phyloP scores from a whole-genome alignment of 148 eudicot genomes.

The Rhododendron ovatum region DNA sequence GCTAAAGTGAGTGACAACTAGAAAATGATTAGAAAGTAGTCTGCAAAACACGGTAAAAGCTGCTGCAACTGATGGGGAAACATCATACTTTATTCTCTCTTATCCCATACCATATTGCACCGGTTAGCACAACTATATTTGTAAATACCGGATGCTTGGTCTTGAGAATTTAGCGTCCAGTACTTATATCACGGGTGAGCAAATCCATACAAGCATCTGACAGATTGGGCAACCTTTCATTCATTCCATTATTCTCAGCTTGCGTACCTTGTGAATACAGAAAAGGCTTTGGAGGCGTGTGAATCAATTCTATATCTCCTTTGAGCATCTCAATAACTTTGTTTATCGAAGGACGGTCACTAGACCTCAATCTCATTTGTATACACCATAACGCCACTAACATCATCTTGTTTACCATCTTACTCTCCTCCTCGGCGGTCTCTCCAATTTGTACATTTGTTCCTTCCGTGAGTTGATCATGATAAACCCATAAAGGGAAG shows the following conservation, averaged over 20 bases:
- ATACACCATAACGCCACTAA: constrained; percentile 1
- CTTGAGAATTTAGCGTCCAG: no score
- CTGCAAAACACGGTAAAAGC: no score
- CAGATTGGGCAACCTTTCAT: not conserved
- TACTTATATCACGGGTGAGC: no score
- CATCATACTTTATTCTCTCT: no score
- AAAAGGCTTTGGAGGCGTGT: constrained; percentile 4
- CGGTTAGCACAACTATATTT: no score
- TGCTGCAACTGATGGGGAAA: no score
- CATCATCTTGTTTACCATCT: constrained; percentile 6
- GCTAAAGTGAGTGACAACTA: no score
- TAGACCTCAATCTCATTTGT: constrained; percentile 11
- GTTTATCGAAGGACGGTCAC: constrained; percentile 2
- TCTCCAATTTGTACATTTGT: not conserved
- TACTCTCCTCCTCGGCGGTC: not conserved
- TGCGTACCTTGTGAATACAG: not conserved
- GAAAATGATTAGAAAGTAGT: no score
- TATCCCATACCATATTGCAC: no score
- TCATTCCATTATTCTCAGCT: not conserved
- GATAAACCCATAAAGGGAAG: constrained; percentile 7
- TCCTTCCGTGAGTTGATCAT: not conserved
- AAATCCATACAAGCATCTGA: not conserved
- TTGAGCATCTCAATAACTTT: constrained; percentile 4
- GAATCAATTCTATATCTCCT: not conserved
- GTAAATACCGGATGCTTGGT: not conserved